Evolutionary conservation across 176 grass and related monocot genomes (phyloP).

Genomic region (Cenchrus fungigraminus): DNA sequence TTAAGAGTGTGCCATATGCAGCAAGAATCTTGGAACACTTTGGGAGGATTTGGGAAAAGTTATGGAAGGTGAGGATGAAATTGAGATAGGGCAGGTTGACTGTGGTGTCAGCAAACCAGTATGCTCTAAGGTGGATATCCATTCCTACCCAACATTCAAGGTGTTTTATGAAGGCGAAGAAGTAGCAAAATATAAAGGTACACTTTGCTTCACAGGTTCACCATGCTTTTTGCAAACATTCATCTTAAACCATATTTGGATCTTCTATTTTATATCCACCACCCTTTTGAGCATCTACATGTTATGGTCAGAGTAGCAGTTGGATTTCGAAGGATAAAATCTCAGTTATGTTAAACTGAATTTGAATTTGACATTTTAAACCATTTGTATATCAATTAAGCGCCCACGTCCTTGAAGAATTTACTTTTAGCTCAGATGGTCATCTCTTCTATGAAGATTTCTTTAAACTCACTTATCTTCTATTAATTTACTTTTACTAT

Average conservation of each 20-base stretch:
- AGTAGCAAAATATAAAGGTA: slow-evolving; percentile 96
- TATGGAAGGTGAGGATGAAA: slow-evolving; percentile 87
- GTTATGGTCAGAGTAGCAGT: neutral
- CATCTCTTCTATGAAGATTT: neutral
- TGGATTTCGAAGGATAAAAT: neutral
- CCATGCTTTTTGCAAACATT: neutral
- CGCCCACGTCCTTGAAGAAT: neutral
- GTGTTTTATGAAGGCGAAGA: slow-evolving; percentile 90
- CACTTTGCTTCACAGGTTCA: neutral
- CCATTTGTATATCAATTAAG: neutral
- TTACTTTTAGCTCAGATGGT: neutral
- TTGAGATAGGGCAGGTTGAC: slow-evolving; percentile 90
- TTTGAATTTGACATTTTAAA: neutral
- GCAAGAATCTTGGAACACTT: slow-evolving; percentile 95
- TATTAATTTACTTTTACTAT: neutral
- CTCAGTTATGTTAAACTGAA: neutral
- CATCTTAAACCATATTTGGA: neutral
- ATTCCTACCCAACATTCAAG: slow-evolving; percentile 96
- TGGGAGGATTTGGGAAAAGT: slow-evolving; percentile 86
- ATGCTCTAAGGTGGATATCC: slow-evolving; percentile 88
- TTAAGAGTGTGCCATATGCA: slow-evolving; percentile 32
- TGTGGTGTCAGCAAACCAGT: slow-evolving; percentile 77
- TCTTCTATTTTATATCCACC: neutral
- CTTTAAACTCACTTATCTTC: neutral
- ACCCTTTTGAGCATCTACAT: neutral